Percentiles rank a stretch among this genome's conserved stretches.
These are phyloP conservation scores for Lasiosphaeria miniovina DNA, from an alignment of 495 filamentous ascomycete genomes.

Conservation along the genomic window DNA sequence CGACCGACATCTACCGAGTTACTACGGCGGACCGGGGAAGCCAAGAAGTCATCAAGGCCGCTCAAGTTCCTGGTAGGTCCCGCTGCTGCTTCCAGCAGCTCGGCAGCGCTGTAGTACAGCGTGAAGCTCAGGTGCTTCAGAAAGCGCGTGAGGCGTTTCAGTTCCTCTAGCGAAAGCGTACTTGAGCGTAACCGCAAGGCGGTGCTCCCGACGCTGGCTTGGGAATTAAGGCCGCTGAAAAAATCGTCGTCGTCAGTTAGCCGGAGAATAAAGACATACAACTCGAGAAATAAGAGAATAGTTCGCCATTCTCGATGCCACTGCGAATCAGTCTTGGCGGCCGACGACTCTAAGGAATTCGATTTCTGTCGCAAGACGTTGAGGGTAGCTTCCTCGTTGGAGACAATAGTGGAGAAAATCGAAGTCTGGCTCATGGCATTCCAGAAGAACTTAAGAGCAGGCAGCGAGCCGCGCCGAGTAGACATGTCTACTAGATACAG, in stretches of 20 bases:
- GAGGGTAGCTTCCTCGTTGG: slow-evolving; percentile 22
- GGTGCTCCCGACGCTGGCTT: slow-evolving; percentile 1
- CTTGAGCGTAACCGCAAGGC: slow-evolving; percentile 55
- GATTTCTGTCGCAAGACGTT: slow-evolving; percentile 25
- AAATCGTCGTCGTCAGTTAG: slow-evolving; percentile 94
- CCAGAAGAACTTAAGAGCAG: slow-evolving; percentile 90
- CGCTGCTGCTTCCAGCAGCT: slow-evolving; percentile 34
- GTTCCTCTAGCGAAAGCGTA: slow-evolving; percentile 64
- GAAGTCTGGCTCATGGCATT: slow-evolving; percentile 63
- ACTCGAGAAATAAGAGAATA: slow-evolving; percentile 85
- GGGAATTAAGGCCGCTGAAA: slow-evolving; percentile 40
- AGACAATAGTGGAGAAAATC: slow-evolving; percentile 62
- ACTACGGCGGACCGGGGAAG: slow-evolving; percentile 1
- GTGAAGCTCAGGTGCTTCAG: slow-evolving; percentile 92
- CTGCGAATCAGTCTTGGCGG: slow-evolving; percentile 19
- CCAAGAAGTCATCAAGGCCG: slow-evolving; percentile 2
- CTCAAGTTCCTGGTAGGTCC: slow-evolving; percentile 6
- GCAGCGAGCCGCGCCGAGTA: slow-evolving; percentile 45
- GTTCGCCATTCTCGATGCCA: slow-evolving; percentile 80
- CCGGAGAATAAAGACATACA: slow-evolving; percentile 88
- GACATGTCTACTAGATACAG: slow-evolving; percentile 77
- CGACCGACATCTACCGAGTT: background rate
- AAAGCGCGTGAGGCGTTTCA: slow-evolving; percentile 75
- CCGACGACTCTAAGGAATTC: slow-evolving; percentile 18
- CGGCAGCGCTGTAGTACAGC: slow-evolving; percentile 77